Base-by-base conservation (phyloP, 202 grass and related monocot genomes). In the Zoysia matrella region DNA sequence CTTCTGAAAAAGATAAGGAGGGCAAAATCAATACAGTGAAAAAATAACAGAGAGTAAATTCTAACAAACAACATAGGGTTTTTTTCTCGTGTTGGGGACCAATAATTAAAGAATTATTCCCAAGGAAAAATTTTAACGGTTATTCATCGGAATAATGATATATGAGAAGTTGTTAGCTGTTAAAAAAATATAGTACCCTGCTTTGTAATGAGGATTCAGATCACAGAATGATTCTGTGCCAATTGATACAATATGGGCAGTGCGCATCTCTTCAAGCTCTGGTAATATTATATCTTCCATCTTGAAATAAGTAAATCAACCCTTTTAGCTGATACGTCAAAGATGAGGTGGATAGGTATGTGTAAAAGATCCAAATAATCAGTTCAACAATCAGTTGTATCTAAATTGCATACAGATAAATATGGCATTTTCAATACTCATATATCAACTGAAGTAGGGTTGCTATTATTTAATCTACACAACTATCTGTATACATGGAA, bases 251-350 rank as follows among this genome's bases (percentile, higher is more conserved):
- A 98, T 0, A 93, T 98, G 96, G 54, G 96, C 92, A 66, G 90
- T 87, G 56, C 85, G 89, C 96, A 98, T 98, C 83, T 95, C 96
- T 68, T 98, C 92, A 71, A 98, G 86, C 74, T 98, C 96, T 83
- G 96, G 96, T 75, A 98, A 90, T 83, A 89, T 82, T 93, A 98
- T 98, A 75, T 98, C 96, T 88, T 83, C 79, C 61, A 88, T 88
- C 96, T 98, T 89, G 6, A 97, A 83, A 89, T 40, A 86, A 47
- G 13, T 71, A 80, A 87, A 94, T 40, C 39, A 84, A 39, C 14
- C 56, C 6, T 74, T 50, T 84, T 73, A 85, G 77, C 15, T 68
- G 40, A 83, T 55, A 83, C 65, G 39, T 49, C 0, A 7, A 79
- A 78, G 43, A 81, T 65, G 15, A 84, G 47, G 67, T 82, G 57